A percentile compares a stretch with the other conserved stretches of the same genome.
phyloP scores from a whole-genome alignment of 441 rosid genomes.

The Aquilaria agallochum region DNA sequence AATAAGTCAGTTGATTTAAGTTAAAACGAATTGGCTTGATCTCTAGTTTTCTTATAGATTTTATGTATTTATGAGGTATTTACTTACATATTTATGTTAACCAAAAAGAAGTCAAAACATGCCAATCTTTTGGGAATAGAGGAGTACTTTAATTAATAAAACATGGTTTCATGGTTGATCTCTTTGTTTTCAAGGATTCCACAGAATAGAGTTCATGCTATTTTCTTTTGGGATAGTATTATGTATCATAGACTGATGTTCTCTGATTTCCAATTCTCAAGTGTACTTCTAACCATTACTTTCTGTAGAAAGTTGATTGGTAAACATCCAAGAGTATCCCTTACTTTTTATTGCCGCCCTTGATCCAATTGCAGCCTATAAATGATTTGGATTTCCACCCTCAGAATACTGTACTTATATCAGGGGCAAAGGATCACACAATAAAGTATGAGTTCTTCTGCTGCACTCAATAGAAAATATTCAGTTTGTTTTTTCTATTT shows the following conservation, averaged over 20 bases:
- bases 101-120: neutral
- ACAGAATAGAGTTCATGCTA: too few relatives aligned
- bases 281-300: too few relatives aligned
- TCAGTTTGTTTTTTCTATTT: neutral
- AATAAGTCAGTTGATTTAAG: too few relatives aligned
- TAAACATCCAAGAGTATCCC: constrained; percentile 8
- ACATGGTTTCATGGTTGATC: too few relatives aligned
- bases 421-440: constrained; percentile 79
- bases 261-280: constrained; percentile 1
- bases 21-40: too few relatives aligned
- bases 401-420: constrained; percentile 60
- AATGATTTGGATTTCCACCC: constrained; percentile 93
- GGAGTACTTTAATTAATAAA: too few relatives aligned
- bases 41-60: too few relatives aligned
- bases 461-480: constrained; percentile 1
- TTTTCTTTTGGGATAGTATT: too few relatives aligned
- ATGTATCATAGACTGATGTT: neutral
- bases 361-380: constrained; percentile 52
- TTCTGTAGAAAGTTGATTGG: constrained; percentile 2
- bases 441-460: constrained; percentile 49
- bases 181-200: too few relatives aligned
- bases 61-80: too few relatives aligned
- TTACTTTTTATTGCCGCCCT: constrained; percentile 16
- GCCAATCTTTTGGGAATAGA: constrained; percentile 1
- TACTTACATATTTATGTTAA: too few relatives aligned